A percentile compares a stretch with the other conserved stretches of the same genome.
These are phyloP conservation scores for Penicillium lagena DNA, from an alignment of 495 filamentous ascomycete genomes.

Conservation along the genomic window DNA sequence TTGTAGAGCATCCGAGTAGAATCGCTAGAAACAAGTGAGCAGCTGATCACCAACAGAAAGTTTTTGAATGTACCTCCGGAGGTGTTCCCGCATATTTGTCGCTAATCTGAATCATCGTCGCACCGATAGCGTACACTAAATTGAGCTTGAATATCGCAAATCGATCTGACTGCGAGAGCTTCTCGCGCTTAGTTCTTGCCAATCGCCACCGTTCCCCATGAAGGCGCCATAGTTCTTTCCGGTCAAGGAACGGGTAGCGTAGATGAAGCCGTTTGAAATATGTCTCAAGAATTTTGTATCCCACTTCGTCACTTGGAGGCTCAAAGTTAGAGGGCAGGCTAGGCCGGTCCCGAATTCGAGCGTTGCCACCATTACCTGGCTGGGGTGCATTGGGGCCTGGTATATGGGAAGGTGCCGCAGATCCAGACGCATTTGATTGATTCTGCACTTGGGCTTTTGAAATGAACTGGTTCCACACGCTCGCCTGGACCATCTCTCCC, in stretches of 20 bases:
- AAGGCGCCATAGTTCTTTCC: slow-evolving; percentile 35
- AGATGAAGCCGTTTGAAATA: slow-evolving; percentile 41
- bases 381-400: neutral
- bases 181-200: slow-evolving; percentile 32
- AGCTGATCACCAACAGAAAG: neutral
- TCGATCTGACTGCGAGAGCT: slow-evolving; percentile 31
- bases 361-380: neutral
- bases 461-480: slow-evolving; percentile 46
- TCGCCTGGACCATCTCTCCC: slow-evolving; percentile 49
- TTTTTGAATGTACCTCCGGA: slow-evolving; percentile 28
- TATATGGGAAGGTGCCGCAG: slow-evolving; percentile 1
- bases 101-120: slow-evolving; percentile 41
- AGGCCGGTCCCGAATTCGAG: slow-evolving; percentile 14
- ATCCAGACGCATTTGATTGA: slow-evolving; percentile 1
- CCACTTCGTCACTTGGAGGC: slow-evolving; percentile 44
- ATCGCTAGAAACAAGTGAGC: slow-evolving; percentile 19
- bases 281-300: slow-evolving; percentile 35
- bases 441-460: slow-evolving; percentile 23
- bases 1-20: slow-evolving; percentile 43
- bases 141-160: slow-evolving; percentile 48
- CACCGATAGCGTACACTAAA: slow-evolving; percentile 46
- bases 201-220: slow-evolving; percentile 40
- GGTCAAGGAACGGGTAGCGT: slow-evolving; percentile 45
- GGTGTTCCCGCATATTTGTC: slow-evolving; percentile 39
- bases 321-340: slow-evolving; percentile 34